phyloP scores from a whole-genome alignment of 2,329 filamentous ascomycete species.

The Pseudogymnoascus sp. region DNA sequence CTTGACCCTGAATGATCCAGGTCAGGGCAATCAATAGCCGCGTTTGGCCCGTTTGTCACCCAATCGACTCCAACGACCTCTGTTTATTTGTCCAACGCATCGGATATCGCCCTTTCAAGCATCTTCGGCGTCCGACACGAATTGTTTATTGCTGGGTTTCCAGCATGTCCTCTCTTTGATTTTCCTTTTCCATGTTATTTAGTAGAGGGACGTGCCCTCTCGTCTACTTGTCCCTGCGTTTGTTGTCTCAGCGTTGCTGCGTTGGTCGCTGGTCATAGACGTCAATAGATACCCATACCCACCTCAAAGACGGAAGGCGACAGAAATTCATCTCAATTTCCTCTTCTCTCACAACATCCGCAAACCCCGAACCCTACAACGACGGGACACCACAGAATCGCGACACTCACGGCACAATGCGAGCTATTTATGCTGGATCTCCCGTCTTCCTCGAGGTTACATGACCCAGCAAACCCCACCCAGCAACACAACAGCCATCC shows the following conservation, averaged over 20 bases:
- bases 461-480: not conserved
- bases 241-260: not conserved
- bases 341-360: not conserved
- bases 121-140: not conserved
- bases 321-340: not conserved
- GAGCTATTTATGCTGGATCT: constrained; percentile 8
- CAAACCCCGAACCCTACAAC: not conserved
- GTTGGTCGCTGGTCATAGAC: not conserved
- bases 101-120: not conserved
- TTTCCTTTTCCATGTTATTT: not conserved
- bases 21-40: constrained; percentile 7
- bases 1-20: constrained; percentile 5
- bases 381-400: constrained; percentile 1
- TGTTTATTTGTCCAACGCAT: not conserved
- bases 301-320: not conserved
- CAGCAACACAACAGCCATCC: not conserved
- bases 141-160: constrained; percentile 6
- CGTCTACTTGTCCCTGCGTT: not conserved
- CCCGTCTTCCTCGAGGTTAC: not conserved
- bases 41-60: constrained; percentile 5
- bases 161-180: constrained; percentile 8
- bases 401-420: constrained; percentile 1
- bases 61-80: not conserved
- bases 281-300: constrained; percentile 4
- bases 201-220: not conserved